A percentile compares a stretch with the other conserved stretches of the same genome.
Evolutionary conservation across 495 filamentous ascomycete genomes (phyloP).

Genomic region (Penicillium cinerascens): DNA sequence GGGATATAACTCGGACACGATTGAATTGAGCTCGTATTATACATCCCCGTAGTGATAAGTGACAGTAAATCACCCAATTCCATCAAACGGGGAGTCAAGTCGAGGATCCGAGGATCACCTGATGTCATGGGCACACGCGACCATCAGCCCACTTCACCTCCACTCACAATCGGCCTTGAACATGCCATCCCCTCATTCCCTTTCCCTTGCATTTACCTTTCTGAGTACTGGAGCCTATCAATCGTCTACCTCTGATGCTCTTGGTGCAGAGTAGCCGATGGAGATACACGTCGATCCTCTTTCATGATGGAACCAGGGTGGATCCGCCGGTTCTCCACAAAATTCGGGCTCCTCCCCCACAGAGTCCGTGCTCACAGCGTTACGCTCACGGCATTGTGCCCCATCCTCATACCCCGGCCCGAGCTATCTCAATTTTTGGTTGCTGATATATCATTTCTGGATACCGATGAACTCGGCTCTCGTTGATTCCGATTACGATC

Average conservation of each 20-base stretch:
- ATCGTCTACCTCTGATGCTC: background rate
- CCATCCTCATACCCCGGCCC: background rate
- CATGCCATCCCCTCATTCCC: background rate
- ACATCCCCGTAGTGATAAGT: background rate
- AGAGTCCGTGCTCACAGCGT: background rate
- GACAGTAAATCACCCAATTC: background rate
- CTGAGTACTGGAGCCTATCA: background rate
- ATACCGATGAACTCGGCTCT: background rate
- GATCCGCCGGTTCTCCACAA: background rate
- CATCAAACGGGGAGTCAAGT: background rate
- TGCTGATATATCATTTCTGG: background rate
- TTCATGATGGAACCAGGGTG: background rate
- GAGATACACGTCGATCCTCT: background rate
- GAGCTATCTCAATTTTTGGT: background rate
- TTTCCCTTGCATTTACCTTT: background rate
- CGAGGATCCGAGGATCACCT: conserved; percentile 6
- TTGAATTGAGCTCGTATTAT: background rate
- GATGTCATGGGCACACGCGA: conserved; percentile 12
- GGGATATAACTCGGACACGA: background rate
- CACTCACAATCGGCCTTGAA: background rate
- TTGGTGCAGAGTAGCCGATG: background rate
- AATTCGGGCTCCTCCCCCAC: background rate
- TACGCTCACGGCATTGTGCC: background rate
- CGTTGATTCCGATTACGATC: background rate
- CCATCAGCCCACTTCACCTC: background rate